Evolutionary conservation across 495 filamentous ascomycete genomes (phyloP).

Genomic region (Tuber magnatum): DNA sequence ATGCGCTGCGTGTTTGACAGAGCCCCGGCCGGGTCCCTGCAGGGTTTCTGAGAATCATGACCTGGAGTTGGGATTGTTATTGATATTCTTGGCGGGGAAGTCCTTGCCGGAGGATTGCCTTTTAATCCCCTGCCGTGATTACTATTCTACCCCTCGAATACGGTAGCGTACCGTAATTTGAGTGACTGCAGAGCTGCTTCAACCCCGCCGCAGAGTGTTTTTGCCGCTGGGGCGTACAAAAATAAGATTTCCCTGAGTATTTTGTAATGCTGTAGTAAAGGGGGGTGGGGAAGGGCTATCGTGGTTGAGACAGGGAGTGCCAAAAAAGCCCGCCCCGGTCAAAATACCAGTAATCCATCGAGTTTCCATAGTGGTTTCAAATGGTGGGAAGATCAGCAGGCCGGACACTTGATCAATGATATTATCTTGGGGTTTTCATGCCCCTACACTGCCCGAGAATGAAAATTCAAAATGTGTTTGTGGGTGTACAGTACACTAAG

Average conservation of each 20-base stretch:
- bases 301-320: background rate
- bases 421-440: background rate
- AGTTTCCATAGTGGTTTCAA: background rate
- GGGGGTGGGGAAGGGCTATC: background rate
- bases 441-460: background rate
- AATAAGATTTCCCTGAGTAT: background rate
- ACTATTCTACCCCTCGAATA: slow-evolving; percentile 1
- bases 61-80: background rate
- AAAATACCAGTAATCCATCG: background rate
- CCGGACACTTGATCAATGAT: background rate
- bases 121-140: background rate
- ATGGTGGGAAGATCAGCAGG: background rate
- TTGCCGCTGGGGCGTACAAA: background rate
- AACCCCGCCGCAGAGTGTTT: background rate
- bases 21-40: background rate
- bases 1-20: slow-evolving; percentile 2
- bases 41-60: background rate
- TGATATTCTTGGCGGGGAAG: background rate
- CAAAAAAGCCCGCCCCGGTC: background rate
- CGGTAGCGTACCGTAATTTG: background rate
- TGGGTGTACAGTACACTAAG: background rate
- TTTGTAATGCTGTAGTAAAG: background rate
- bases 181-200: background rate
- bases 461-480: background rate
- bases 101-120: background rate